A percentile compares a stretch with the other conserved stretches of the same genome.
phyloP scores from a whole-genome alignment of 2,329 filamentous ascomycete genomes.

The Chaetomiaceae sp. region DNA sequence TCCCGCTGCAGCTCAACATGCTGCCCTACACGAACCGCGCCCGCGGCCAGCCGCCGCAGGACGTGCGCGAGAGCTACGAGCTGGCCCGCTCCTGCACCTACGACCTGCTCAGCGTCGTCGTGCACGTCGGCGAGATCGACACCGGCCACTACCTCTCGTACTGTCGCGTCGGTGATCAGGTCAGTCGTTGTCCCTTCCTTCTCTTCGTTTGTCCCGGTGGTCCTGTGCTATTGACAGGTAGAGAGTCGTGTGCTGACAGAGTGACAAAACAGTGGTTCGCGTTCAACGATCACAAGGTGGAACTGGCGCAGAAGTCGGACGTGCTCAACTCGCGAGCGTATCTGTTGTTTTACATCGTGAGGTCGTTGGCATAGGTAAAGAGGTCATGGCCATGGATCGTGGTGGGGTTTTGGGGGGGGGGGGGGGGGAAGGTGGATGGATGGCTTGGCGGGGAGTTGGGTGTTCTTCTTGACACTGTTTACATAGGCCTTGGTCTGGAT shows the following conservation, averaged over 20 bases:
- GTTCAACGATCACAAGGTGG: constrained; percentile 93
- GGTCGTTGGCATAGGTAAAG: constrained; percentile 47
- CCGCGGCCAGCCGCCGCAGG: constrained; percentile 33
- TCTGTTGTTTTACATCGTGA: constrained; percentile 77
- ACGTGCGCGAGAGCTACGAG: constrained; percentile 46
- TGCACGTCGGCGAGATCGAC: constrained; percentile 89
- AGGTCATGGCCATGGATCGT: no score
- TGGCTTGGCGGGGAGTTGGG: no score
- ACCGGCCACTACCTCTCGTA: constrained; percentile 92
- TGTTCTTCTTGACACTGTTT: no score
- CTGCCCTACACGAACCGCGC: constrained; percentile 76
- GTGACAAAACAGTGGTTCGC: constrained; percentile 67
- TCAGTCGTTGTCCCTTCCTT: constrained; percentile 29
- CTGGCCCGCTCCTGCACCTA: constrained; percentile 66
- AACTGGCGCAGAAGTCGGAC: constrained; percentile 73
- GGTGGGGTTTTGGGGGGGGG: no score
- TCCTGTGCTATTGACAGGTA: not conserved
- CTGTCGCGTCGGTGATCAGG: constrained; percentile 70
- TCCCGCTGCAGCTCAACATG: constrained; percentile 84
- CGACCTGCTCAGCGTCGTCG: constrained; percentile 81
- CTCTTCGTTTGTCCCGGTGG: not conserved
- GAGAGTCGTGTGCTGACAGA: constrained; percentile 7
- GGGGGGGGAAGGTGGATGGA: no score
- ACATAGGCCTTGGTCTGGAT: no score
- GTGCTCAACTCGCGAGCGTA: constrained; percentile 85